These are phyloP conservation scores for Leccinum fuscescens DNA, from an alignment of 1,284 basidiomycete genomes.

Conservation along the genomic window DNA sequence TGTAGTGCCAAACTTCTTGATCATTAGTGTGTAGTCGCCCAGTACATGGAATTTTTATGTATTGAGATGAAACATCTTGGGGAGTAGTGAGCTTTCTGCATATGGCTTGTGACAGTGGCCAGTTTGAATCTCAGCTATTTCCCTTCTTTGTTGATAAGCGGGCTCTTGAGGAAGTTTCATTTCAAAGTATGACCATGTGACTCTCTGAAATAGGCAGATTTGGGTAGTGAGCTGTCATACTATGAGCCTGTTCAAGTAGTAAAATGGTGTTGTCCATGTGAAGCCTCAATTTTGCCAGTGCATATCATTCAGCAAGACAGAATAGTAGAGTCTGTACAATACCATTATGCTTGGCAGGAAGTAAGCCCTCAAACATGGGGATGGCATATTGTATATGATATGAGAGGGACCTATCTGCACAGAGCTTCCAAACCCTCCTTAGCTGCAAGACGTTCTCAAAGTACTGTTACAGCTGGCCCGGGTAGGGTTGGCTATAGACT, in stretches of 20 bases:
- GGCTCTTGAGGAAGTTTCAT: background rate
- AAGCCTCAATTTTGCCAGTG: background rate
- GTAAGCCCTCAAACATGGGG: no score
- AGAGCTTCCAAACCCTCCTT: background rate
- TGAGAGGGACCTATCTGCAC: no score
- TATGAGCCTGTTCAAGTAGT: background rate
- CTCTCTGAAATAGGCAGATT: background rate
- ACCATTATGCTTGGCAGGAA: no score
- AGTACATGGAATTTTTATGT: slow-evolving; percentile 6
- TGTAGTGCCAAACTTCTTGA: no score
- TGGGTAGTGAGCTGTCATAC: background rate
- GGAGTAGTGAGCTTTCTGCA: background rate
- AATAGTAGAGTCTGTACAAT: background rate
- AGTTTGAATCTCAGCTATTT: background rate
- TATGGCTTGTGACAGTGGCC: background rate
- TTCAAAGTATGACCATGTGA: background rate
- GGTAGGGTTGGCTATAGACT: no score
- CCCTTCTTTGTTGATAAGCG: background rate
- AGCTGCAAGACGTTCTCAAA: background rate
- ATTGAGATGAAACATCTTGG: background rate
- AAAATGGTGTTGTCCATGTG: background rate
- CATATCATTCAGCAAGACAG: background rate
- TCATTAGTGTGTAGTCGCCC: no score
- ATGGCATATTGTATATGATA: no score
- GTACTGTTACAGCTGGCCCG: no score